These are phyloP conservation scores for Carex cristatella DNA, from an alignment of 176 grass and related monocot species.

Conservation along the genomic window DNA sequence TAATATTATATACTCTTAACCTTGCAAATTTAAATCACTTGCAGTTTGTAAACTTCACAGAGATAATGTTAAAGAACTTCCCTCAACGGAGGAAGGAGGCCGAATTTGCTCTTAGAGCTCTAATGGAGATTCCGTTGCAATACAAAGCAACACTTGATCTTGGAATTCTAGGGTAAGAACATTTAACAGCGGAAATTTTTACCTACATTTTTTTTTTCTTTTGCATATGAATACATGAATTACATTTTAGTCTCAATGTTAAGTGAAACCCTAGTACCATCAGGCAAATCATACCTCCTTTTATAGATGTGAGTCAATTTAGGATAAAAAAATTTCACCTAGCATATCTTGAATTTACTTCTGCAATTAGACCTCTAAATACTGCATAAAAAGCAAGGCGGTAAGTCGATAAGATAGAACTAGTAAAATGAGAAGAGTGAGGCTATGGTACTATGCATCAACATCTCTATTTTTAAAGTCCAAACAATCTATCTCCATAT, in stretches of 20 bases:
- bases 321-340: not conserved
- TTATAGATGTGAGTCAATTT: not conserved
- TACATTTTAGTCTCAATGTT: not conserved
- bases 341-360: not conserved
- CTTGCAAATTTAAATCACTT: not conserved
- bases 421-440: not conserved
- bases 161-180: conserved; percentile 64
- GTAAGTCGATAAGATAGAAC: not conserved
- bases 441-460: too few species aligned
- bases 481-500: too few species aligned
- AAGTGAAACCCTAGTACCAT: not conserved
- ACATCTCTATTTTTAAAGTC: too few species aligned
- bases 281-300: not conserved
- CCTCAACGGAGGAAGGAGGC: conserved; percentile 59
- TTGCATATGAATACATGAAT: not conserved
- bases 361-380: not conserved
- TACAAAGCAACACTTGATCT: conserved; percentile 77
- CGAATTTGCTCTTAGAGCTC: conserved; percentile 74
- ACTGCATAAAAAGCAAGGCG: not conserved
- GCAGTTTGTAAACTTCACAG: conserved; percentile 84
- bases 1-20: conserved; percentile 11
- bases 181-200: conserved; percentile 24
- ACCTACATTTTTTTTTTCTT: conserved; percentile 15
- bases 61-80: conserved; percentile 70
- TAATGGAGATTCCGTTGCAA: conserved; percentile 82